phyloP scores from a whole-genome alignment of 805 yeast species.

The Candida fluviatilis region DNA sequence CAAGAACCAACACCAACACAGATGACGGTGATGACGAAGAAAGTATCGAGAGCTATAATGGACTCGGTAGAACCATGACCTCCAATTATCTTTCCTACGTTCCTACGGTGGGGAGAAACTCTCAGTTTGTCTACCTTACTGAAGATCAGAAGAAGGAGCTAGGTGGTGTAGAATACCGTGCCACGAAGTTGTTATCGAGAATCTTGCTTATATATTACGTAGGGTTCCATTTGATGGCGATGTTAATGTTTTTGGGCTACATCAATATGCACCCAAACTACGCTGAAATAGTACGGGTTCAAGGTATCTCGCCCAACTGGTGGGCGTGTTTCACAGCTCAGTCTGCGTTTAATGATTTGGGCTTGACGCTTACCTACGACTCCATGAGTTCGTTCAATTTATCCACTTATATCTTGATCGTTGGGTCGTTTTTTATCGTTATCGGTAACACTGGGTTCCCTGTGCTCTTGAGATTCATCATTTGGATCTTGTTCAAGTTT shows the following conservation, averaged over 20 bases:
- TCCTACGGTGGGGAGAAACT: slow-evolving; percentile 90
- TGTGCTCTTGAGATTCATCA: slow-evolving; percentile 67
- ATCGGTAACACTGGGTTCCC: slow-evolving; percentile 97
- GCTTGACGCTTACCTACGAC: slow-evolving; percentile 75
- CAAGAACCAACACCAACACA: slow-evolving; percentile 4
- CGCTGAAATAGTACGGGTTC: slow-evolving; percentile 36
- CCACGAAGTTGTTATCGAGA: slow-evolving; percentile 70
- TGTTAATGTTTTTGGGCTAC: slow-evolving; percentile 61
- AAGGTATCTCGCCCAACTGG: slow-evolving; percentile 79
- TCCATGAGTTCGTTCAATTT: slow-evolving; percentile 68
- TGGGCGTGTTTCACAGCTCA: slow-evolving; percentile 87
- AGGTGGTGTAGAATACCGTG: slow-evolving; percentile 96
- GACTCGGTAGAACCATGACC: slow-evolving; percentile 32
- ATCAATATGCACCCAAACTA: slow-evolving; percentile 42
- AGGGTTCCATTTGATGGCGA: slow-evolving; percentile 64
- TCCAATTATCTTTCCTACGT: slow-evolving; percentile 79
- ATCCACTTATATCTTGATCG: slow-evolving; percentile 61
- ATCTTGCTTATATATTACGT: slow-evolving; percentile 65
- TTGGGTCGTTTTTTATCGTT: slow-evolving; percentile 67
- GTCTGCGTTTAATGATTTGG: slow-evolving; percentile 82
- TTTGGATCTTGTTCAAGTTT: slow-evolving; percentile 72
- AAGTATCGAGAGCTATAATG: slow-evolving; percentile 5
- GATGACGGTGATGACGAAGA: slow-evolving; percentile 11
- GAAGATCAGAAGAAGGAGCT: slow-evolving; percentile 86
- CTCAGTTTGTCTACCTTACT: slow-evolving; percentile 79